Percentiles rank a stretch among this genome's conserved stretches.
Evolutionary conservation across 495 filamentous ascomycete genomes (phyloP).

Genomic region (Physcia stellaris): DNA sequence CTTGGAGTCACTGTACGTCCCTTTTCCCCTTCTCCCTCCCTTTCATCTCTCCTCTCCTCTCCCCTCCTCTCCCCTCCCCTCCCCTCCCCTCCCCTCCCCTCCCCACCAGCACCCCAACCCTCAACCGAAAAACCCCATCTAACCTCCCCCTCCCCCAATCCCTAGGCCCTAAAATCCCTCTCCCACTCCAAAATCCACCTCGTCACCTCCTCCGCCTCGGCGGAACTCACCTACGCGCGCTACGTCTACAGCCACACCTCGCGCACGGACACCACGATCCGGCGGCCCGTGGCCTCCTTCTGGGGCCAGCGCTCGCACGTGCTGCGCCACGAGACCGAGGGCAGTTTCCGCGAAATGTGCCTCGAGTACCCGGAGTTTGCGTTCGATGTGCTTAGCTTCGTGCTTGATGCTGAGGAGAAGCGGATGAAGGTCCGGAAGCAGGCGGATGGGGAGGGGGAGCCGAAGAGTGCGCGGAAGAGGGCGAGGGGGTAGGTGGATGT

Average conservation of each 20-base stretch:
- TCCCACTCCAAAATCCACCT: constrained; percentile 81
- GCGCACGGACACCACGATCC: constrained; percentile 54
- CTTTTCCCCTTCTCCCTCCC: neutral
- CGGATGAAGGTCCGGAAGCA: constrained; percentile 21
- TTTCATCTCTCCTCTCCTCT: neutral
- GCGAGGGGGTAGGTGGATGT: constrained; percentile 16
- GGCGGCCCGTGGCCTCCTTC: constrained; percentile 71
- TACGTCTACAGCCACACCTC: constrained; percentile 73
- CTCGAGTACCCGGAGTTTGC: constrained; percentile 81
- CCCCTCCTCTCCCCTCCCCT: neutral
- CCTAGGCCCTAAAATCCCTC: constrained; percentile 49
- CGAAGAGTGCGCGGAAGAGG: constrained; percentile 31
- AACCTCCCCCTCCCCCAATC: neutral
- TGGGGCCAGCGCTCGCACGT: constrained; percentile 73
- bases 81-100: constrained; percentile 60
- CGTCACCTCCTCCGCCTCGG: constrained; percentile 69
- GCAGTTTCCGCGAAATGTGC: constrained; percentile 67
- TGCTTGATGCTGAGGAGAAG: constrained; percentile 55
- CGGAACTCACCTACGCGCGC: constrained; percentile 78
- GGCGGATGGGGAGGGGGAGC: constrained; percentile 14
- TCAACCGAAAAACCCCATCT: too few species aligned
- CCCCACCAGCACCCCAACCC: too few species aligned
- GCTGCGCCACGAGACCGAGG: constrained; percentile 67
- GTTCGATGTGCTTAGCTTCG: constrained; percentile 70
- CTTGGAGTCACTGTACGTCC: constrained; percentile 41